phyloP scores from a whole-genome alignment of 345 rosid genomes.

The Nasturtium officinale region DNA sequence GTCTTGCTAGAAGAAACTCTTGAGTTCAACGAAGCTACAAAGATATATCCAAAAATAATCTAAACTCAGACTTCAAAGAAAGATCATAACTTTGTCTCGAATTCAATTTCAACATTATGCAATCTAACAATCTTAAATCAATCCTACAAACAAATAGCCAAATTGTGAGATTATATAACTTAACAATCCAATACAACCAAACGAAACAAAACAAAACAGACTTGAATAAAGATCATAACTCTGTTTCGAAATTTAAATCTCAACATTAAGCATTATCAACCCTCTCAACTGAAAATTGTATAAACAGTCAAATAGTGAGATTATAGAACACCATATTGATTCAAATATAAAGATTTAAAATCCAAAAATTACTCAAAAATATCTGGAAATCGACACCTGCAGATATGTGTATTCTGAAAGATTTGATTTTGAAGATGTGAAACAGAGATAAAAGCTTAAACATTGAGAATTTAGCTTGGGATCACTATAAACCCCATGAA shows the following conservation, averaged over 20 bases:
- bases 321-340: neutral
- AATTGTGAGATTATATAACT: neutral
- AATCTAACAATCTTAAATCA: constrained; percentile 7
- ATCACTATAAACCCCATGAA: neutral
- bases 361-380: too few relatives aligned
- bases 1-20: constrained; percentile 65
- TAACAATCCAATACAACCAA: constrained; percentile 1
- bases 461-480: neutral
- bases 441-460: neutral
- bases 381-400: too few relatives aligned
- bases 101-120: neutral
- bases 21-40: constrained; percentile 52
- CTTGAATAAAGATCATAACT: neutral
- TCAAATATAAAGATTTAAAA: too few relatives aligned
- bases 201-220: neutral
- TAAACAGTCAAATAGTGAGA: neutral
- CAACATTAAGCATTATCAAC: neutral
- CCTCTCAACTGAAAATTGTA: neutral
- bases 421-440: constrained; percentile 21
- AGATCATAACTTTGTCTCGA: neutral
- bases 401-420: constrained; percentile 17
- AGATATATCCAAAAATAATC: constrained; percentile 6
- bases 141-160: neutral
- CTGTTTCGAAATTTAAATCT: neutral
- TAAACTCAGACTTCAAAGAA: neutral